Percentiles rank a stretch among this genome's conserved stretches.
These are phyloP conservation scores for Myxozyma monticola DNA, from an alignment of 805 yeast genomes.

Conservation along the genomic window DNA sequence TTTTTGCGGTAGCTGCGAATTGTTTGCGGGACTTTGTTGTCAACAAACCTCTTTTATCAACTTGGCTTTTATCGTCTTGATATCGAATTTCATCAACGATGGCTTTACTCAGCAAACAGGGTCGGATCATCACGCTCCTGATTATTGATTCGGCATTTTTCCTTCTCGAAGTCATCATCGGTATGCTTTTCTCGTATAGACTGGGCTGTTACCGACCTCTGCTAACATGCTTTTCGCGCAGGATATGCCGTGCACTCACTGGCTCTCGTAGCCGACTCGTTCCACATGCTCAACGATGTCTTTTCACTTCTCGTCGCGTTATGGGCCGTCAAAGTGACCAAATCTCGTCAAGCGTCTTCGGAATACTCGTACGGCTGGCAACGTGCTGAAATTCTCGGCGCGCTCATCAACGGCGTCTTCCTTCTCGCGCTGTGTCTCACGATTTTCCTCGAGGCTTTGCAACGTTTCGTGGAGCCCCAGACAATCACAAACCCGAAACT, in stretches of 20 bases:
- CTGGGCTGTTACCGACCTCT: not conserved
- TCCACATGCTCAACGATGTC: slow-evolving; percentile 96
- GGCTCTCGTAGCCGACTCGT: slow-evolving; percentile 93
- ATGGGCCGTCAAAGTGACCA: slow-evolving; percentile 95
- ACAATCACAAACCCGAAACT: slow-evolving; percentile 78
- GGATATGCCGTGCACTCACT: slow-evolving; percentile 86
- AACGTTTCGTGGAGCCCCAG: slow-evolving; percentile 80
- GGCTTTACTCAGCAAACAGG: slow-evolving; percentile 22
- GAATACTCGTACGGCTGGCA: slow-evolving; percentile 97
- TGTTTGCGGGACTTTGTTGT: too few relatives aligned
- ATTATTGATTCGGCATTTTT: slow-evolving; percentile 79
- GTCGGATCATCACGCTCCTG: slow-evolving; percentile 67
- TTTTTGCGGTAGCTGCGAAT: too few relatives aligned
- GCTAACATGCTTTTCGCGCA: slow-evolving; percentile 7
- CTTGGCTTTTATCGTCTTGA: too few relatives aligned
- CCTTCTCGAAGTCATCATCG: slow-evolving; percentile 78
- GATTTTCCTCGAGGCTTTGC: slow-evolving; percentile 88
- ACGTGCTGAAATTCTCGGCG: slow-evolving; percentile 95
- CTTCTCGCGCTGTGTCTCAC: slow-evolving; percentile 88
- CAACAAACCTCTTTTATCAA: not conserved
- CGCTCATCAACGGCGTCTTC: slow-evolving; percentile 90
- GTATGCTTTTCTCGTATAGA: slow-evolving; percentile 40
- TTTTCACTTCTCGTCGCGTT: slow-evolving; percentile 84
- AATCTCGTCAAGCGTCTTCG: slow-evolving; percentile 76
- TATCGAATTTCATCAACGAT: too few relatives aligned